phyloP scores from a whole-genome alignment of 1,284 basidiomycete genomes.

The Ustilago bromivora region DNA sequence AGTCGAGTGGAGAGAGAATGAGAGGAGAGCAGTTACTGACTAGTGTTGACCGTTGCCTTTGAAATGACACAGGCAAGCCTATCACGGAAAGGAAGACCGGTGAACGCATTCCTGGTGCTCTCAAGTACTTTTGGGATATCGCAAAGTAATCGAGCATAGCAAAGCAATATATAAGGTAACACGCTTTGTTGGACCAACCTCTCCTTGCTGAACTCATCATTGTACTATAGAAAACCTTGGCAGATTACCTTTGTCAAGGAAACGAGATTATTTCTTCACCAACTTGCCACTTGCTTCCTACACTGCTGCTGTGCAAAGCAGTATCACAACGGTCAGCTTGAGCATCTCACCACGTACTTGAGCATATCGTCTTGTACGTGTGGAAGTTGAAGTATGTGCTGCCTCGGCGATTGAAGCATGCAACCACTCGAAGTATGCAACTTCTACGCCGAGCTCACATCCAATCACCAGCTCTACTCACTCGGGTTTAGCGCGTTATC shows the following conservation, averaged over 20 bases:
- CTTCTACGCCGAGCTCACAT: too few relatives aligned
- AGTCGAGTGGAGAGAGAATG: not conserved
- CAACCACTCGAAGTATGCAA: too few relatives aligned
- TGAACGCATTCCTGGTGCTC: constrained; percentile 49
- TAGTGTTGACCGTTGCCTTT: not conserved
- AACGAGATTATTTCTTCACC: not conserved
- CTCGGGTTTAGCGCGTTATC: too few relatives aligned
- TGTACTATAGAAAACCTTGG: constrained; percentile 25
- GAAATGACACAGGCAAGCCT: constrained; percentile 33
- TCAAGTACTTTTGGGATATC: constrained; percentile 54
- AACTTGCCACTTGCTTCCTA: not conserved
- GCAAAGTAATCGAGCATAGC: constrained; percentile 17
- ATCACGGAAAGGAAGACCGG: constrained; percentile 34
- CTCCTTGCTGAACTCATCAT: not conserved
- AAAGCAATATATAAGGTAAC: not conserved
- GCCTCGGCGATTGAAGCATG: too few relatives aligned
- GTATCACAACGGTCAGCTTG: not conserved
- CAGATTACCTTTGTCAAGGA: not conserved
- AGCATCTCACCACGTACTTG: too few relatives aligned
- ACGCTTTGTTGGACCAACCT: too few relatives aligned
- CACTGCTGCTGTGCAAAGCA: not conserved
- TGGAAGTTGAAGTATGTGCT: too few relatives aligned
- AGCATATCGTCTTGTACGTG: not conserved
- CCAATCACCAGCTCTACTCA: too few relatives aligned
- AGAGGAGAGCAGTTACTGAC: not conserved